These are phyloP conservation scores for Fusarium virguliforme DNA, from an alignment of 2,329 filamentous ascomycete species.

Conservation along the genomic window DNA sequence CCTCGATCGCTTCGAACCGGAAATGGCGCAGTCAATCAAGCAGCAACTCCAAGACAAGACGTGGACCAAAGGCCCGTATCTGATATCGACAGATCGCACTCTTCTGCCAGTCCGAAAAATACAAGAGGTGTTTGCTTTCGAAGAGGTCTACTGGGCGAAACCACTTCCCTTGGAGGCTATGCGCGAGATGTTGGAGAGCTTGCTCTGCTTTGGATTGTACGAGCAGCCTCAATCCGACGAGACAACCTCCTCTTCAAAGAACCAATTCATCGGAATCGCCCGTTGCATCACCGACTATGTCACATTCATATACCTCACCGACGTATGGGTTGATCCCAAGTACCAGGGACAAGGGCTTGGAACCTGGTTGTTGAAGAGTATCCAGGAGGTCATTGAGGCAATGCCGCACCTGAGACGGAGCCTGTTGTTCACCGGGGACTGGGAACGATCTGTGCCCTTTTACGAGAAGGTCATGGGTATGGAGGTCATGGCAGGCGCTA, in stretches of 20 bases:
- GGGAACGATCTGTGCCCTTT: slow-evolving; percentile 51
- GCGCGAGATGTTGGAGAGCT: slow-evolving; percentile 65
- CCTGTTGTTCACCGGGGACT: slow-evolving; percentile 63
- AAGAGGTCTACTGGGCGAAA: slow-evolving; percentile 70
- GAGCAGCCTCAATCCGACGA: neutral
- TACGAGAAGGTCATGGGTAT: slow-evolving; percentile 50
- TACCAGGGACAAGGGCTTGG: slow-evolving; percentile 72
- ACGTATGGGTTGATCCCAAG: slow-evolving; percentile 71
- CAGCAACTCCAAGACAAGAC: neutral
- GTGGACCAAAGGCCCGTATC: neutral
- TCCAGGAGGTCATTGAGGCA: slow-evolving; percentile 65
- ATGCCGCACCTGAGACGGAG: slow-evolving; percentile 70
- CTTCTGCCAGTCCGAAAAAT: slow-evolving; percentile 54
- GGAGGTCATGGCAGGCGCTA: slow-evolving; percentile 37
- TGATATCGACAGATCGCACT: slow-evolving; percentile 20
- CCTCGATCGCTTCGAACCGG: neutral
- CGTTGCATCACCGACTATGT: slow-evolving; percentile 75
- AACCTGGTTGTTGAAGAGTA: slow-evolving; percentile 71
- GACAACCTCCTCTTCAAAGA: neutral
- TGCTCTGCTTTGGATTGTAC: slow-evolving; percentile 72
- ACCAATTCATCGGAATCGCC: slow-evolving; percentile 48
- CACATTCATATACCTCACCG: slow-evolving; percentile 74
- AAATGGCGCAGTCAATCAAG: neutral
- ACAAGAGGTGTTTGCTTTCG: slow-evolving; percentile 65
- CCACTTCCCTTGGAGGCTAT: slow-evolving; percentile 62